These are phyloP conservation scores for Alternaria metachromatica DNA, from an alignment of 2,329 filamentous ascomycete genomes.

Conservation along the genomic window DNA sequence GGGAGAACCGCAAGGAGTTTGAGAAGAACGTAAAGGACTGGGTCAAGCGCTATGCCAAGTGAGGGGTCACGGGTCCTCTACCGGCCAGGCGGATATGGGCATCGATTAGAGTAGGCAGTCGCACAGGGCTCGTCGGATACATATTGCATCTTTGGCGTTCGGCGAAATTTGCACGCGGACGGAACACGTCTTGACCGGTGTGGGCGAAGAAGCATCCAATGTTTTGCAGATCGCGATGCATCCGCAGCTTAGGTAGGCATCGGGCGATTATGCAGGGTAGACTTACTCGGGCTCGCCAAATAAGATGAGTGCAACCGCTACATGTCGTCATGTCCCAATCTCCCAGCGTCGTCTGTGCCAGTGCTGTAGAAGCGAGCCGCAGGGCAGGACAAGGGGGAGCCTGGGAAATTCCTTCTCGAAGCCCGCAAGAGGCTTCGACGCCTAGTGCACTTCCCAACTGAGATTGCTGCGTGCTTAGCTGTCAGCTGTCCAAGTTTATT, in stretches of 20 bases:
- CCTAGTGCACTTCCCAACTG: conserved; percentile 7
- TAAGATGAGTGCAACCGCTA: conserved; percentile 18
- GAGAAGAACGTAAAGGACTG: conserved; percentile 78
- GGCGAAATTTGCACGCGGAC: conserved; percentile 34
- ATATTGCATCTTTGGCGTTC: conserved; percentile 42
- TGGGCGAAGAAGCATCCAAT: conserved; percentile 19
- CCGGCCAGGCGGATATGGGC: conserved; percentile 4
- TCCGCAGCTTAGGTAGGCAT: conserved; percentile 3
- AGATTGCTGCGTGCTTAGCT: not conserved
- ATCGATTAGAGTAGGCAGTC: not conserved
- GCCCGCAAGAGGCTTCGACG: conserved; percentile 8
- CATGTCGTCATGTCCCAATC: conserved; percentile 30
- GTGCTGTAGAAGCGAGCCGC: conserved; percentile 13
- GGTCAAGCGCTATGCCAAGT: conserved; percentile 73
- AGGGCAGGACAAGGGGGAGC: conserved; percentile 12
- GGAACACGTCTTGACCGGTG: conserved; percentile 12
- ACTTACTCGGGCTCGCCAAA: conserved; percentile 12
- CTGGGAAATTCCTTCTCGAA: conserved; percentile 6
- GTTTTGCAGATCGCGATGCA: conserved; percentile 15
- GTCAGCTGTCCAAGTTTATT: not conserved
- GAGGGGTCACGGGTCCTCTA: conserved; percentile 6
- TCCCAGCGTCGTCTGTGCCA: conserved; percentile 4
- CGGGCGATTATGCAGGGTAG: conserved; percentile 16
- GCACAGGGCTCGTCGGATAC: conserved; percentile 11
- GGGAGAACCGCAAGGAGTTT: conserved; percentile 70